Evolutionary conservation across 1,284 basidiomycete species (phyloP), one percentile per base, ranked within the genome.

Genomic region (Amylostereum areolatum): DNA sequence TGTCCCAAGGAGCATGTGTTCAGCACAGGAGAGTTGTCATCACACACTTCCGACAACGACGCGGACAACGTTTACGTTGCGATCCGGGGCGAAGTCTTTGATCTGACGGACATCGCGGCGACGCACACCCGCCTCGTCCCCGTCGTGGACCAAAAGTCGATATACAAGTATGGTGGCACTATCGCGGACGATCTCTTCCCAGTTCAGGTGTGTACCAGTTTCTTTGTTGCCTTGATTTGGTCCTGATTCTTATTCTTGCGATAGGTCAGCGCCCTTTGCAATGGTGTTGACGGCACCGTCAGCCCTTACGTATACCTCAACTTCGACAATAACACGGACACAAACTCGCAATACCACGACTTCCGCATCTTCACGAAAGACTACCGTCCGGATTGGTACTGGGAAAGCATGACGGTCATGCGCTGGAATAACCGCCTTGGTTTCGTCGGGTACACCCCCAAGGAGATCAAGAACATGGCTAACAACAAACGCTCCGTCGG

Each of bases 371-470:
- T 74, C 60, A 89, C 86, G 29, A 88, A 86, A 53, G 95, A 99
- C 63, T 86, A 87, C 0, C 83, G 95, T 25, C 93, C 94, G 0
- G 96, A 99, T 66, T 99, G 96, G 97, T 99, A 99, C 69, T 93
- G 89, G 57, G 90, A 99, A 71, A 79, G 75, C 56, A 95, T 95
- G 92, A 84, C 87, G 5, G 70, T 79, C 59, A 85, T 99, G 83
- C 88, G 94, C 4, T 95, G 87, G 74, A 88, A 83, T 51, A 86
- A 83, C 59, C 86, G 94, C 46, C 79, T 85, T 43, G 95, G 96
- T 0, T 98, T 96, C 66, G 68, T 97, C 57, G 97, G 94, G 1
- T 91, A 83, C 64, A 93, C 91, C 0, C 81, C 83, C 25, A 83
- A 84, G 60, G 85, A 89, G 54, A 79, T 99, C 61, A 77, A 72